Conservation (phyloP, 345 rosid genomes). For the Cardiospermum halicacabum region DNA sequence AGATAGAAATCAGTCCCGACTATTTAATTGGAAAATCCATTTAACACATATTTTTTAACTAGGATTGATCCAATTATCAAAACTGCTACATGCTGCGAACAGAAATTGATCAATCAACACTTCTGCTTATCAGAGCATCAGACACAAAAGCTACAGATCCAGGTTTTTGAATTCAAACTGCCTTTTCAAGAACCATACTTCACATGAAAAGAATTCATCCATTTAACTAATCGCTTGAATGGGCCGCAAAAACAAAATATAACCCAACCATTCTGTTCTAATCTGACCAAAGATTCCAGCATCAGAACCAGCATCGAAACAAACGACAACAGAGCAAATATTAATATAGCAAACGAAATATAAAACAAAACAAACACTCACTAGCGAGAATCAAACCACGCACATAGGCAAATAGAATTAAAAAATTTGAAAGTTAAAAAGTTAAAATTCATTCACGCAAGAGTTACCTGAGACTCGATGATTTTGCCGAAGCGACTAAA, state of each 20-base stretch:
- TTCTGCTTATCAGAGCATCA: background rate
- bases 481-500: conserved; percentile 86
- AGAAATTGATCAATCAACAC: conserved; percentile 1
- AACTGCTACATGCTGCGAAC: conserved; percentile 6
- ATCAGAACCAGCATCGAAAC: conserved; percentile 32
- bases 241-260: conserved; percentile 28
- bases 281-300: conserved; percentile 38
- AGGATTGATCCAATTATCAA: conserved; percentile 14
- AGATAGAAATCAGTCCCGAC: conserved; percentile 1
- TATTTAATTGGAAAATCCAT: conserved; percentile 17
- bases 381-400: background rate
- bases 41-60: conserved; percentile 4
- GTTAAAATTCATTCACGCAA: too few relatives aligned
- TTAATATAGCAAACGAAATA: conserved; percentile 10
- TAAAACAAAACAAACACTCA: background rate
- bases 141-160: too few relatives aligned
- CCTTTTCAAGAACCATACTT: conserved; percentile 24
- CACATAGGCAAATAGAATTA: background rate
- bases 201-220: conserved; percentile 23
- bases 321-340: conserved; percentile 24
- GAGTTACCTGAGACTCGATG: conserved; percentile 70
- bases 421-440: too few relatives aligned
- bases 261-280: conserved; percentile 22
- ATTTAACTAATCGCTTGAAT: conserved; percentile 10
- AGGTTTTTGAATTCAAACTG: background rate